Percentiles rank a stretch among this genome's conserved stretches.
Conservation (phyloP, 2,329 filamentous ascomycete species). For the Geosmithia putterillii region DNA sequence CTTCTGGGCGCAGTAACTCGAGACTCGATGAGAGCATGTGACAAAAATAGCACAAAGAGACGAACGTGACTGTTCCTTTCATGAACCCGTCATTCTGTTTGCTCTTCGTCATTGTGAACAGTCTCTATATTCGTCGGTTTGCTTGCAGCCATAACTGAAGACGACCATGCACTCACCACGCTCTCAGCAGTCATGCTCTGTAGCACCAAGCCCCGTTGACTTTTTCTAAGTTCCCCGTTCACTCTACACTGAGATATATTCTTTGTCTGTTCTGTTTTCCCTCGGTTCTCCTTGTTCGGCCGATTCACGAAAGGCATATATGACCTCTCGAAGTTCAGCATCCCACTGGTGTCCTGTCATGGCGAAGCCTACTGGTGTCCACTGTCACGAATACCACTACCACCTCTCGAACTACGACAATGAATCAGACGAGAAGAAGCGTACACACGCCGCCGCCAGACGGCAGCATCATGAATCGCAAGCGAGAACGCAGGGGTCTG, state of each 20-base stretch:
- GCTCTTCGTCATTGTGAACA: too few species aligned
- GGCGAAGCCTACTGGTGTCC: too few species aligned
- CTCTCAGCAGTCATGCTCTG: too few species aligned
- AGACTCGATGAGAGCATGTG: neutral
- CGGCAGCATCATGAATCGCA: constrained; percentile 6
- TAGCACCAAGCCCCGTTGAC: too few species aligned
- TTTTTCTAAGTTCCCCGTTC: too few species aligned
- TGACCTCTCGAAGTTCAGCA: neutral
- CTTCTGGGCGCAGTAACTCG: neutral
- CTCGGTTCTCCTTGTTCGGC: neutral
- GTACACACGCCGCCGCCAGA: neutral
- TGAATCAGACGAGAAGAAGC: neutral
- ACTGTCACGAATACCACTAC: too few species aligned
- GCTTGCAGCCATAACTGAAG: too few species aligned
- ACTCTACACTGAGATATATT: too few species aligned
- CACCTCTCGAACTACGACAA: too few species aligned
- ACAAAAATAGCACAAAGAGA: neutral
- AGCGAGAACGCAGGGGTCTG: constrained; percentile 8
- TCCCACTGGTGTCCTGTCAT: neutral
- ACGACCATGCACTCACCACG: too few species aligned
- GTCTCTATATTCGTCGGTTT: too few species aligned
- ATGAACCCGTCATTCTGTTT: neutral
- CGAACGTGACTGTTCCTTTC: neutral
- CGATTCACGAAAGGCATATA: too few species aligned
- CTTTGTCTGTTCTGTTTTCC: neutral